phyloP scores from a whole-genome alignment of 192 early-diverging fungal species.

The Podochytrium sp. region DNA sequence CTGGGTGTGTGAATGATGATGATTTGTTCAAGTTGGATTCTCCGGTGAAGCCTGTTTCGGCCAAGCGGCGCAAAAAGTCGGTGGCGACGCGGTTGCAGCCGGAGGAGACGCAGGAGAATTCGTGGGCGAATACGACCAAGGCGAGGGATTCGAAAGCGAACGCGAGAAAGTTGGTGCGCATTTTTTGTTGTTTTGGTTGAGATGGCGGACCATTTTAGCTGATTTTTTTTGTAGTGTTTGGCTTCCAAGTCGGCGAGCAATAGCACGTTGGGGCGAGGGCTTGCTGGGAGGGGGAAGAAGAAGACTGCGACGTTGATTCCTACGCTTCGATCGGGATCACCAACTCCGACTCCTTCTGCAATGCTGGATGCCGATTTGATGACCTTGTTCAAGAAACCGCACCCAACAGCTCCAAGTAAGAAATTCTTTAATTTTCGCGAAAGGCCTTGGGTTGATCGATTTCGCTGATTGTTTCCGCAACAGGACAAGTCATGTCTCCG shows the following conservation, averaged over 20 bases:
- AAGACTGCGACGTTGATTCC: conserved; percentile 3
- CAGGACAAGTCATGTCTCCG: too few relatives aligned
- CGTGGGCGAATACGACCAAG: neutral
- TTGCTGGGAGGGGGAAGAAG: conserved; percentile 8
- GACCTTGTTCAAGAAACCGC: conserved; percentile 9
- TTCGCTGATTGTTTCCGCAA: too few relatives aligned
- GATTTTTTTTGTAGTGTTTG: neutral
- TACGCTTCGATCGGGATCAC: too few relatives aligned
- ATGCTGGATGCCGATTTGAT: neutral
- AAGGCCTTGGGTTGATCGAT: too few relatives aligned
- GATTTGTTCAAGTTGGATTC: neutral
- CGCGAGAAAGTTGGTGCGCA: conserved; percentile 7
- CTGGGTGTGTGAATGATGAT: neutral
- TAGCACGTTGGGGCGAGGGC: neutral
- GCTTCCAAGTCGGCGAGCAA: neutral
- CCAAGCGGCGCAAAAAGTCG: neutral
- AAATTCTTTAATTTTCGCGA: too few relatives aligned
- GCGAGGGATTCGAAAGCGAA: neutral
- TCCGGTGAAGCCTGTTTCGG: neutral
- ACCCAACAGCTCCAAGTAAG: neutral
- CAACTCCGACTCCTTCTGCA: neutral
- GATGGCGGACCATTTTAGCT: neutral
- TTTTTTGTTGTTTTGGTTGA: neutral
- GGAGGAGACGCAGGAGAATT: neutral
- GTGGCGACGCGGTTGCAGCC: neutral